These are phyloP conservation scores for Kazachstania viticola DNA, from an alignment of 805 yeast genomes.

Conservation along the genomic window DNA sequence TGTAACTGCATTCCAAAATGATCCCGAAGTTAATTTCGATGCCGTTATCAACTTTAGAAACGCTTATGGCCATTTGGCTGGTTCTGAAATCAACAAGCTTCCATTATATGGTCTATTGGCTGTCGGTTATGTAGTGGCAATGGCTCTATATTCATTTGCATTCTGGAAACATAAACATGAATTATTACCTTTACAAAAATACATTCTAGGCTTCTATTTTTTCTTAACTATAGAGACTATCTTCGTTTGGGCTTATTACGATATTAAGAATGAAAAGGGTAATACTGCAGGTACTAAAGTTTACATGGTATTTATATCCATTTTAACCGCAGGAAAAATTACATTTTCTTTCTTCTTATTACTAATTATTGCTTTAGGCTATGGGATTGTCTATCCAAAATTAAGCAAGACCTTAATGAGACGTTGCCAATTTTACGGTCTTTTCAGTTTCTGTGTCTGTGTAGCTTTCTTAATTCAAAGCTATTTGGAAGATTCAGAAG, in stretches of 20 bases:
- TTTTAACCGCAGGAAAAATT: constrained; percentile 68
- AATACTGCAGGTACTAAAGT: constrained; percentile 46
- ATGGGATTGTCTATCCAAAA: constrained; percentile 86
- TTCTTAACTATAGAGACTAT: constrained; percentile 77
- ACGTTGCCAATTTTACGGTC: constrained; percentile 50
- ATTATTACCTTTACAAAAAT: constrained; percentile 79
- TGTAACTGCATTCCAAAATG: constrained; percentile 54
- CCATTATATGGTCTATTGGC: constrained; percentile 83
- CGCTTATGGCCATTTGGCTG: constrained; percentile 83
- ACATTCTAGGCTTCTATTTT: constrained; percentile 73
- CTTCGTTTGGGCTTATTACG: constrained; percentile 86
- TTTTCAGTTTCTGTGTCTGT: constrained; percentile 43
- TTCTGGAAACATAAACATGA: constrained; percentile 80
- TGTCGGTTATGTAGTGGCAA: constrained; percentile 67
- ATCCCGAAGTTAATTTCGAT: constrained; percentile 35
- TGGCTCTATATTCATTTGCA: constrained; percentile 76
- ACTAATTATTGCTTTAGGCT: constrained; percentile 79
- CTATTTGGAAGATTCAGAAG: constrained; percentile 40
- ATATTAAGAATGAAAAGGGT: constrained; percentile 59
- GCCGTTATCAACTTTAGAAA: constrained; percentile 78
- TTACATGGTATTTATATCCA: constrained; percentile 66
- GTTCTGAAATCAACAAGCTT: constrained; percentile 81
- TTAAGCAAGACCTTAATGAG: constrained; percentile 67
- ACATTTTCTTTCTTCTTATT: constrained; percentile 83
- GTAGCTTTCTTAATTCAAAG: constrained; percentile 43